Conservation (phyloP, 106 monocot genomes). For the Cymbidium sinense region DNA sequence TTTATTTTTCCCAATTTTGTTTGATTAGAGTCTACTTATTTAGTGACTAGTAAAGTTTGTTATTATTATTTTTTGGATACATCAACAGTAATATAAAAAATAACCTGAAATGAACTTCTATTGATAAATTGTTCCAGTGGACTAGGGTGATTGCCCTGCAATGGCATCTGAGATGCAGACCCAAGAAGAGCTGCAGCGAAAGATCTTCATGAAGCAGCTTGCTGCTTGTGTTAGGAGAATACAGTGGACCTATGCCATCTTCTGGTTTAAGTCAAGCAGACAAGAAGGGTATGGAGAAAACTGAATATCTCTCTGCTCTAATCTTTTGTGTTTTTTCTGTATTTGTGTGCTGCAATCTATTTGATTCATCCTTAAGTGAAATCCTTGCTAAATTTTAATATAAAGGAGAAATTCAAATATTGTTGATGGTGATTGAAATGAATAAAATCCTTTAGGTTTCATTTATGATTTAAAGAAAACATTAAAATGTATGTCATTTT, state of each 20-base stretch:
- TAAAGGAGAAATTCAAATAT: not conserved
- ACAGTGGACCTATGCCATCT: slow-evolving; percentile 87
- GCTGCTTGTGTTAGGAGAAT: slow-evolving; percentile 57
- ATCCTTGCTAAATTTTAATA: not conserved
- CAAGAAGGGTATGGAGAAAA: slow-evolving; percentile 42
- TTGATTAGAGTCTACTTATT: too few species aligned
- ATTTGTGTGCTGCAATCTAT: not conserved
- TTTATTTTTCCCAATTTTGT: too few species aligned
- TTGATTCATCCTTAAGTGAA: too few species aligned
- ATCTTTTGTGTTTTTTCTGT: not conserved
- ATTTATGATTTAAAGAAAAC: not conserved
- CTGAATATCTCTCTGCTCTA: not conserved
- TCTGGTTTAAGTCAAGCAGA: slow-evolving; percentile 56
- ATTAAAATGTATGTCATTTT: too few species aligned
- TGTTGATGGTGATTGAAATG: not conserved
- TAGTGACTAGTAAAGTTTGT: too few species aligned
- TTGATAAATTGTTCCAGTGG: not conserved
- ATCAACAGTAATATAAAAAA: not conserved
- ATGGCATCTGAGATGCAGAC: slow-evolving; percentile 30
- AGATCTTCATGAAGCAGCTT: slow-evolving; percentile 45
- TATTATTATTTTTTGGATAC: too few species aligned
- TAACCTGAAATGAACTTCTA: not conserved
- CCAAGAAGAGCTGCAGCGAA: slow-evolving; percentile 21
- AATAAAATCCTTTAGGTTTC: not conserved
- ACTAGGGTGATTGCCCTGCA: slow-evolving; percentile 10